Evolutionary conservation across 345 rosid genomes (phyloP).

Genomic region (Eucalyptus melliodora): DNA sequence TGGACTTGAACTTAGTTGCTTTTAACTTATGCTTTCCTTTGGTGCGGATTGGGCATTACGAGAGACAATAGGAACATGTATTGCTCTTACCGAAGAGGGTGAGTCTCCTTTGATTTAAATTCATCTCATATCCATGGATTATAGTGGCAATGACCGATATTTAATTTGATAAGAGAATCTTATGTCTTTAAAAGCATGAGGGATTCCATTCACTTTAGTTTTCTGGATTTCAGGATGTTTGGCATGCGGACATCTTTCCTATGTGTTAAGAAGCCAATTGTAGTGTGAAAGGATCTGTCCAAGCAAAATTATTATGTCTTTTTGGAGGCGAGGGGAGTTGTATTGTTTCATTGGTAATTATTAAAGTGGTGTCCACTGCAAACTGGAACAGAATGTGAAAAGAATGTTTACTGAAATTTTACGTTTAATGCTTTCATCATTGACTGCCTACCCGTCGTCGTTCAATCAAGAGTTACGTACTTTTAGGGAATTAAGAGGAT

Average conservation of each 20-base stretch:
- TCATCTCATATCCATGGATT: background rate
- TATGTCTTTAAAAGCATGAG: background rate
- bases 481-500: background rate
- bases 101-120: background rate
- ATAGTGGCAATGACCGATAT: background rate
- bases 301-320: background rate
- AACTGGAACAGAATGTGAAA: background rate
- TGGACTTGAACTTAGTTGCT: background rate
- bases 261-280: background rate
- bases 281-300: background rate
- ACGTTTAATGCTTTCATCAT: background rate
- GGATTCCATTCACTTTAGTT: background rate
- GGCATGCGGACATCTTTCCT: background rate
- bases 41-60: slow-evolving; percentile 40
- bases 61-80: slow-evolving; percentile 51
- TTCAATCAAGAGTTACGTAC: background rate
- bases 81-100: slow-evolving; percentile 45
- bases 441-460: background rate
- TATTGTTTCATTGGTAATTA: background rate
- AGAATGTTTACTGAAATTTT: background rate
- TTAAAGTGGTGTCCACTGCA: background rate
- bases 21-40: background rate
- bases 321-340: background rate
- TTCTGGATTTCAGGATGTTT: background rate
- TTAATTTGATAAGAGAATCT: background rate